phyloP scores from a whole-genome alignment of 495 filamentous ascomycete species.

The Penicillium crystallinum region DNA sequence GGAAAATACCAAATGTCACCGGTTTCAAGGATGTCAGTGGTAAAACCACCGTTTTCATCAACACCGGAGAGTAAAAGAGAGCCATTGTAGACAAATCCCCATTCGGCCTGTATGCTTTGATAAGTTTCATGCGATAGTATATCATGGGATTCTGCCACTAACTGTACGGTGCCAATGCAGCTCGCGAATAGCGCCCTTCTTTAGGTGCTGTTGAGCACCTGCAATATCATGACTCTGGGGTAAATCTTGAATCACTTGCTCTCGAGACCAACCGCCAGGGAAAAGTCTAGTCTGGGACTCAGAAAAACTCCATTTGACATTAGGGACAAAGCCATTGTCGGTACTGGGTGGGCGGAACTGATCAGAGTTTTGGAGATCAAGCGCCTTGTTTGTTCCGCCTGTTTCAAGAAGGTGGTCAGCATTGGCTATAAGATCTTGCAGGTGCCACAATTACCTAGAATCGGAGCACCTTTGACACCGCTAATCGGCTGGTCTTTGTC shows the following conservation, averaged over 20 bases:
- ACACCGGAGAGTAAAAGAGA: conserved; percentile 53
- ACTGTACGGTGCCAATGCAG: conserved; percentile 64
- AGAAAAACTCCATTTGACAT: conserved; percentile 62
- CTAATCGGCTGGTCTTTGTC: conserved; percentile 51
- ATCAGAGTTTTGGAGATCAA: conserved; percentile 55
- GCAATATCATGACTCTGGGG: conserved; percentile 57
- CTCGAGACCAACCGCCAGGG: conserved; percentile 58
- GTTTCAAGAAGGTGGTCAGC: not conserved
- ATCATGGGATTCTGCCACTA: conserved; percentile 12
- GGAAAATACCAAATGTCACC: conserved; percentile 69
- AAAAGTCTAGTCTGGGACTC: conserved; percentile 56
- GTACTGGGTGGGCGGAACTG: conserved; percentile 53
- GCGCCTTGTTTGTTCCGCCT: conserved; percentile 33
- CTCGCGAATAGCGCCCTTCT: conserved; percentile 57
- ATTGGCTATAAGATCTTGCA: not conserved
- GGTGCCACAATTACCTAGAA: conserved; percentile 41
- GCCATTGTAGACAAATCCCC: conserved; percentile 58
- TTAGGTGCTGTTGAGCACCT: conserved; percentile 58
- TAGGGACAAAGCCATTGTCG: conserved; percentile 54
- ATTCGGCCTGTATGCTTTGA: conserved; percentile 48
- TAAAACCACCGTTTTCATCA: conserved; percentile 52
- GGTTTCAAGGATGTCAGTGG: conserved; percentile 48
- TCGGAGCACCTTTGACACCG: conserved; percentile 51
- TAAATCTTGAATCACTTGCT: conserved; percentile 57
- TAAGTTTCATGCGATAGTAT: not conserved